Base-by-base conservation (phyloP, 805 yeast species). In the Cyberlindnera mrakii region DNA sequence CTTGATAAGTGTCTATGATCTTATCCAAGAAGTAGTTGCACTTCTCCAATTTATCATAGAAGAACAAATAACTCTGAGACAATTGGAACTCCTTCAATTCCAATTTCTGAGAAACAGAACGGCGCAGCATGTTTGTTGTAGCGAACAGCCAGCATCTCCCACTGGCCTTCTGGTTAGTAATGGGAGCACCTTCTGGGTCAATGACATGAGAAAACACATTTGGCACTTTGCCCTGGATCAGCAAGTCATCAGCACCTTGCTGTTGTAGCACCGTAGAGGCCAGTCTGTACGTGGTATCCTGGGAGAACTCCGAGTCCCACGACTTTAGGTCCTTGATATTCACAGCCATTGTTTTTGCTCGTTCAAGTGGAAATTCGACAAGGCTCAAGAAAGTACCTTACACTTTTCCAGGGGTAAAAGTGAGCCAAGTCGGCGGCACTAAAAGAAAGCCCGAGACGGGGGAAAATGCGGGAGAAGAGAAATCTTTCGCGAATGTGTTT, bases 141-240 rank as follows among this genome's bases (percentile, higher is more conserved):
- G 96, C 96, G 63, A 87, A 87, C 47, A 87, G 72, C 96, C 96
- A 87, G 64, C 96, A 87, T 54, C 95, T 69, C 27, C 96, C 96
- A 18, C 87, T 77, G 10, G 77, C 62, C 54, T 76, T 75, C 67
- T 87, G 96, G 64, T 82, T 80, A 42, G 84, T 80, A 15, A 83
- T 72, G 20, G 90, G 89, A 1, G 76, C 54, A 20, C 59, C 62
- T 38, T 57, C 62, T 4, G 82, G 83, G 52, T 77, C 80, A 17
- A 59, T 49, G 15, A 63, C 56, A 29, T 57, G 29, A 8, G 51
- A 44, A 33, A 53, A 57, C 23, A 49, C 53, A 33, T 57, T 55
- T 37, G 58, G 54, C 6, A 56, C 23, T 20, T 43, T 45, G 18
- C 29, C 33, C 32, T 47, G 46, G 38, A 64, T 50, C 23, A 67